Evolutionary conservation across 2,329 filamentous ascomycete genomes (phyloP), one percentile per base, ranked within the genome.

Genomic region (Decorospora gaudefroyi): DNA sequence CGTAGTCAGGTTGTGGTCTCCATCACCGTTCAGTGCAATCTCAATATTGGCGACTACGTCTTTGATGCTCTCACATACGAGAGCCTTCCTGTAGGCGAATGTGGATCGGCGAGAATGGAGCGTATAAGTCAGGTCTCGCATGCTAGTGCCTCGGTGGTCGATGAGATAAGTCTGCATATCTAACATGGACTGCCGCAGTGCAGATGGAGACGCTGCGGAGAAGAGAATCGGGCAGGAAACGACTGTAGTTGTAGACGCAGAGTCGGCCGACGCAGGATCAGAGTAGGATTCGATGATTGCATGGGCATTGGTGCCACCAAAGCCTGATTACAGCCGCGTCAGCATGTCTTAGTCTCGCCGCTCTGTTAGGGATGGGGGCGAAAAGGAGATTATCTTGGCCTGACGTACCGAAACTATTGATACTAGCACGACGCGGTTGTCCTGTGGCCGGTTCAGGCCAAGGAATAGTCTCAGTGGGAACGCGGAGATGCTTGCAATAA

Each of bases 301-400:
- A 27, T 65, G 63, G 0, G 57, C 55, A 29, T 66, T 65, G 2
- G 57, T 46, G 2, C 63, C 63, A 8, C 63, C 63, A 34, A 61
- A 62, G 0, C 40, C 40, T 18, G 8, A 12, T 6, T 6, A n/a
- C 7, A 6, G 6, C 13, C 13, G 13, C 6, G 11, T 21, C 10
- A 33, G 15, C 15, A 18, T 9, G 6, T 29, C 6, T 9, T 13
- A n/a, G 6, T 29, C 8, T 7, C 8, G 27, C 12, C 7, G 6
- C 6, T 12, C 8, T 29, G 27, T 29, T 8, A n/a, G n/a, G 23
- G 12, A 4, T 25, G 7, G 10, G 8, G 23, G 23, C 4, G 12
- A n/a, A 8, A 10, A 15, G 10, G 9, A 6, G 15, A 30, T 17
- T 10, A 15, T 15, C 9, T 50, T 8, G 16, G 15, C 9, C 3